Conservation (phyloP, 2,329 filamentous ascomycete species). For the Microcyclospora tardicrescens region DNA sequence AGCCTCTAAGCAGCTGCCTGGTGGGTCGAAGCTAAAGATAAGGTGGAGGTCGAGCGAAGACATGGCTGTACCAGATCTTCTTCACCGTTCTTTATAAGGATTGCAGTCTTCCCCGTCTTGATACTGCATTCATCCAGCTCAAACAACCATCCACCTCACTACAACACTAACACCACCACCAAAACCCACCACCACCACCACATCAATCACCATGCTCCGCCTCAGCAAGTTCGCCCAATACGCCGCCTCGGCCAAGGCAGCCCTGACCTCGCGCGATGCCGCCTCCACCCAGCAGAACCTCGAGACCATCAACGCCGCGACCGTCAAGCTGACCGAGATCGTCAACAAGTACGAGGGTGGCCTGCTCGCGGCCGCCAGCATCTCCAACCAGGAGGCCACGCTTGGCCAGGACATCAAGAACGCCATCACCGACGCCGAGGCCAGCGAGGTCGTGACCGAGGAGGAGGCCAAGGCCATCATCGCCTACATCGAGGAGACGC, state of each 20-base stretch:
- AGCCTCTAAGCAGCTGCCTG: too few relatives aligned
- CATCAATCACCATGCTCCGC: slow-evolving; percentile 5
- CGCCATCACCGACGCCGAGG: slow-evolving; percentile 8
- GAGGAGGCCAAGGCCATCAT: slow-evolving; percentile 7
- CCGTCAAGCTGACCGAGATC: slow-evolving; percentile 5
- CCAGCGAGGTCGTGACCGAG: slow-evolving; percentile 4
- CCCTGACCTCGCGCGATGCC: slow-evolving; percentile 8
- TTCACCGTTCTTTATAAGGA: too few relatives aligned
- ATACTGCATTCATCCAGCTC: too few relatives aligned
- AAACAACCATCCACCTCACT: too few relatives aligned
- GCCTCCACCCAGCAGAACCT: slow-evolving; percentile 10
- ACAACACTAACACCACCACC: too few relatives aligned
- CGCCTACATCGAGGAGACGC: slow-evolving; percentile 11
- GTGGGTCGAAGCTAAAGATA: too few relatives aligned
- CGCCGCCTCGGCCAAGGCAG: slow-evolving; percentile 10
- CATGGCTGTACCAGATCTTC: too few relatives aligned
- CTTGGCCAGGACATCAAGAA: slow-evolving; percentile 10
- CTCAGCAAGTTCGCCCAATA: slow-evolving; percentile 10
- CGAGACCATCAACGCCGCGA: slow-evolving; percentile 9
- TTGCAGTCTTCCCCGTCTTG: too few relatives aligned
- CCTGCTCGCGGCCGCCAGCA: slow-evolving; percentile 5
- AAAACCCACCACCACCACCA: too few relatives aligned
- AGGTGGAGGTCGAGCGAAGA: too few relatives aligned
- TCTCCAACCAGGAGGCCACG: slow-evolving; percentile 6
- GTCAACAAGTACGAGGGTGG: slow-evolving; percentile 10